Evolutionary conservation across 2,329 filamentous ascomycete species (phyloP), one percentile per base, ranked within the genome.

Genomic region (Penicillium expansum): DNA sequence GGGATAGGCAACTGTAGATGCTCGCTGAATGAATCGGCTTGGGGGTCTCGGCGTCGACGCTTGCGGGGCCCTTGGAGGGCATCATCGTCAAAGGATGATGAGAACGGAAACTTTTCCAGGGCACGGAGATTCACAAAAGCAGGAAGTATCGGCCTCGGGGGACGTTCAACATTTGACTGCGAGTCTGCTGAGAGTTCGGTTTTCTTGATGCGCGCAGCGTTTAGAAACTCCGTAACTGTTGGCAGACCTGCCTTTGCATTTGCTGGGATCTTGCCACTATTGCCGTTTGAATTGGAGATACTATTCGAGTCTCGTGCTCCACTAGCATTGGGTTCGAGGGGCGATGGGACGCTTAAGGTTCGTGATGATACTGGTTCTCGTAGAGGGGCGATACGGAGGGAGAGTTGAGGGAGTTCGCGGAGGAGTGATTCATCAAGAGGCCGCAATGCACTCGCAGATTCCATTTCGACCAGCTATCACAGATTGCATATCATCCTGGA

Each of bases 81-180:
- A 42, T 74, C 70, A 41, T 73, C 70, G 27, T 75, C 71, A 56
- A 76, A 76, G 4, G 71, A 67, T 4, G 64, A 73, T n/a, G 73
- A 67, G 49, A 73, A 77, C 5, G 71, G 74, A 32, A 76, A 70
- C 47, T 74, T 78, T 62, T 79, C 77, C 37, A 79, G 68, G 2
- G 77, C 76, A 30, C 76, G 75, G n/a, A 78, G 69, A 39, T 78
- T 79, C 56, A 79, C 77, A 64, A 79, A 79, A 7, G 76, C 76
- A 2, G 77, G 77, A 5, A 77, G 67, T 22, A 76, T 75, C 1
- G 74, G 71, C 58, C 71, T 75, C 8, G 74, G 74, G 16, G 68
- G 74, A 35, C 71, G 70, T 48, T 76, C 74, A n/a, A 69, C 58
- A 44, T 59, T 73, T 39, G 69, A 63, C 39, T 71, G 63, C 16